Conservation (phyloP, 345 rosid genomes). For the Lepidium aucheri region DNA sequence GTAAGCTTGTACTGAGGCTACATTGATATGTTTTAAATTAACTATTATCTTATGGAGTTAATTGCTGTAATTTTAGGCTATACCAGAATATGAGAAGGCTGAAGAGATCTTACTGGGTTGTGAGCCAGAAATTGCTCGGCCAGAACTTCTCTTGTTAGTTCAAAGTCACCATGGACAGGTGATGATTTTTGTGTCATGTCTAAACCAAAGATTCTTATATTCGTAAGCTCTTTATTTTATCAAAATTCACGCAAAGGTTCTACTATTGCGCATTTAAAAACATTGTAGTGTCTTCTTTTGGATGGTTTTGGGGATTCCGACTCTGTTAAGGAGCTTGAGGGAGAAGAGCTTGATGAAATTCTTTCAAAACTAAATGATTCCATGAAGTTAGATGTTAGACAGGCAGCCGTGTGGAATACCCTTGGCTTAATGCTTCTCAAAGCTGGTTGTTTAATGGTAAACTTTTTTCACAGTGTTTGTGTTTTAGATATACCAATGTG, state of each 20-base stretch:
- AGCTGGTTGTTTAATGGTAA: conserved; percentile 80
- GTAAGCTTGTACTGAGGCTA: conserved; percentile 34
- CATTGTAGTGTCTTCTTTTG: conserved; percentile 63
- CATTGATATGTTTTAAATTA: not conserved
- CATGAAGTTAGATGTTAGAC: conserved; percentile 64
- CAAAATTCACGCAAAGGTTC: not conserved
- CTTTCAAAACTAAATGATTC: conserved; percentile 67
- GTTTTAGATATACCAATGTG: conserved; percentile 4
- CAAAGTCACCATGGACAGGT: conserved; percentile 99
- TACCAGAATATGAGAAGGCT: conserved; percentile 82
- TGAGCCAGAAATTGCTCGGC: conserved; percentile 83
- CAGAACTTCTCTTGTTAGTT: conserved; percentile 81
- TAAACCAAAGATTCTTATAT: not conserved
- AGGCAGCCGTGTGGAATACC: conserved; percentile 80
- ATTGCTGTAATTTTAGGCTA: conserved; percentile 46
- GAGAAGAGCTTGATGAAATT: conserved; percentile 67
- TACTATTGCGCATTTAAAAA: conserved; percentile 5
- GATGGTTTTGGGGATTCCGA: conserved; percentile 54
- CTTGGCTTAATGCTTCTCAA: conserved; percentile 80
- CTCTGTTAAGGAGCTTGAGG: conserved; percentile 71
- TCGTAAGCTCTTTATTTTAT: not conserved
- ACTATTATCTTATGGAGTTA: conserved; percentile 1
- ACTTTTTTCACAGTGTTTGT: conserved; percentile 1
- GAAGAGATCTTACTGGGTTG: conserved; percentile 72
- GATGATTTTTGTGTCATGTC: conserved; percentile 17